A percentile compares a stretch with the other conserved stretches of the same genome.
phyloP scores from a whole-genome alignment of 768 basidiomycete species.

The Panus rudis region DNA sequence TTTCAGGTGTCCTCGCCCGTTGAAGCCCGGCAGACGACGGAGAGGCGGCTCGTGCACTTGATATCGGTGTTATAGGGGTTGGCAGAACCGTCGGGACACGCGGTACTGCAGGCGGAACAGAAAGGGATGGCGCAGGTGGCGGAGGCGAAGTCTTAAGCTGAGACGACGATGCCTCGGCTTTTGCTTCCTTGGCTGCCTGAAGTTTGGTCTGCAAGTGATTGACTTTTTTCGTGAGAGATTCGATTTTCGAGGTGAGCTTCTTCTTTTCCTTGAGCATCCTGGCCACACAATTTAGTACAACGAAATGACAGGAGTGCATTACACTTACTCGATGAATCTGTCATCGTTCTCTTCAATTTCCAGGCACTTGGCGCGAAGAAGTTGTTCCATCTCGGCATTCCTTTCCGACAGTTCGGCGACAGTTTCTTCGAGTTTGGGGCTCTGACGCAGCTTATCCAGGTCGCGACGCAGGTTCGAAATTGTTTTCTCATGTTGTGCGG shows the following conservation, averaged over 20 bases:
- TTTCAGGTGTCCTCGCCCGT: conserved; percentile 26
- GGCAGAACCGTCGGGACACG: no score
- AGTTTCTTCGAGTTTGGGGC: conserved; percentile 47
- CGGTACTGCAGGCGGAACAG: conserved; percentile 13
- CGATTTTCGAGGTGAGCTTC: conserved; percentile 63
- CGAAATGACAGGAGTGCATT: no score
- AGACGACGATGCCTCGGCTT: conserved; percentile 3
- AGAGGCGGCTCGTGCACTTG: no score
- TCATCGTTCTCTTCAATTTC: conserved; percentile 87
- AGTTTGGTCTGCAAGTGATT: conserved; percentile 67
- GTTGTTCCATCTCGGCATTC: conserved; percentile 70
- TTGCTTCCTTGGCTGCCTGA: no score
- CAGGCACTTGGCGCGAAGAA: conserved; percentile 57
- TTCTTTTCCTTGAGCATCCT: conserved; percentile 80
- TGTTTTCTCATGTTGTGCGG: conserved; percentile 61
- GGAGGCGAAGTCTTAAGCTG: conserved; percentile 12
- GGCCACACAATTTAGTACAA: conserved; percentile 4
- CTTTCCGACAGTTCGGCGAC: conserved; percentile 60
- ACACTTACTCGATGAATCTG: conserved; percentile 64
- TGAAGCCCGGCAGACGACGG: conserved; percentile 15
- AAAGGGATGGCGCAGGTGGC: conserved; percentile 12
- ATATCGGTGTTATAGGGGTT: no score
- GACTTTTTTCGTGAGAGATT: conserved; percentile 64
- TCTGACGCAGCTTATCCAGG: conserved; percentile 42
- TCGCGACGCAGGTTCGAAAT: conserved; percentile 52